A percentile compares a stretch with the other conserved stretches of the same genome.
These are phyloP conservation scores for Infundibulicybe gibba DNA, from an alignment of 768 basidiomycete species.

Conservation along the genomic window DNA sequence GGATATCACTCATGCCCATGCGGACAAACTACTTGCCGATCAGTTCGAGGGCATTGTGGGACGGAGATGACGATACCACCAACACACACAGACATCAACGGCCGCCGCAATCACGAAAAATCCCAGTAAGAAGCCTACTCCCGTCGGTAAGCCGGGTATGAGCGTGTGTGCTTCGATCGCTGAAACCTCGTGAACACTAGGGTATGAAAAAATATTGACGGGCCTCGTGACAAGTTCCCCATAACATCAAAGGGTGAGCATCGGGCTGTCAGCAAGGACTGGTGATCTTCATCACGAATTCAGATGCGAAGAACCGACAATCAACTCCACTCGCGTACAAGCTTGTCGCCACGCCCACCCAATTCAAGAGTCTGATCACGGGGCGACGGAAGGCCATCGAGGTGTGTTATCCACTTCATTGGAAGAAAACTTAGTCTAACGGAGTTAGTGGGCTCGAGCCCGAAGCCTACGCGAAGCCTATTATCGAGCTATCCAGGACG, in stretches of 20 bases:
- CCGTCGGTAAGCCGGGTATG: no score
- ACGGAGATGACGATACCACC: conserved; percentile 8
- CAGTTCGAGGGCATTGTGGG: conserved; percentile 36
- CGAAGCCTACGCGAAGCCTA: conserved; percentile 42
- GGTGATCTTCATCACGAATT: not conserved
- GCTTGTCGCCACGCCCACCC: conserved; percentile 25
- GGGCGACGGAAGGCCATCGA: conserved; percentile 53
- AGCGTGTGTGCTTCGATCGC: no score
- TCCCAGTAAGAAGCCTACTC: no score
- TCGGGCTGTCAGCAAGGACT: not conserved
- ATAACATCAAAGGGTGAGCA: conserved; percentile 37
- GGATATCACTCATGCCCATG: conserved; percentile 34
- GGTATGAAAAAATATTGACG: conserved; percentile 23
- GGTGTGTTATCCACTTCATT: conserved; percentile 21
- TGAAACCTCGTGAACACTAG: conserved; percentile 8
- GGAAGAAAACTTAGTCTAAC: not conserved
- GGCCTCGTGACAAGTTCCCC: conserved; percentile 34
- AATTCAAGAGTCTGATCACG: conserved; percentile 31
- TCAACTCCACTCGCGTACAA: conserved; percentile 32
- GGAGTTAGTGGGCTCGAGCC: conserved; percentile 42
- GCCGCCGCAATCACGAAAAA: no score
- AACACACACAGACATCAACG: not conserved
- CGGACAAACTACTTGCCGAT: conserved; percentile 26
- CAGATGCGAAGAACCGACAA: conserved; percentile 19
- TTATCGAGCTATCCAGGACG: conserved; percentile 13